Conservation (phyloP, 768 basidiomycete genomes). For the Serendipita vermifera region DNA sequence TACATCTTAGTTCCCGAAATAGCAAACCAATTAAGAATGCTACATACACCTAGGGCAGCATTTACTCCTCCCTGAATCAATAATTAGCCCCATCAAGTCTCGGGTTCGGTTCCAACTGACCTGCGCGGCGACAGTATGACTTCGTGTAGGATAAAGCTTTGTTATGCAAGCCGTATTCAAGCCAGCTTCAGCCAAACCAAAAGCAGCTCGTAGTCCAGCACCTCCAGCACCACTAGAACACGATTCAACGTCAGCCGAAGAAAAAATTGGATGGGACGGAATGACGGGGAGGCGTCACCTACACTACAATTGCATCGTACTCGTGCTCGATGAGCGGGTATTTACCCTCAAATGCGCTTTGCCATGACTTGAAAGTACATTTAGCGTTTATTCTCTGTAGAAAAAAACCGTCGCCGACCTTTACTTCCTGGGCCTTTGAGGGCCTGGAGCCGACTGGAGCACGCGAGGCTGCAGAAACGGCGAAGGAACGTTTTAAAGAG, state of each 20-base stretch:
- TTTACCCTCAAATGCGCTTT: conserved; percentile 52
- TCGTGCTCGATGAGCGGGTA: conserved; percentile 98
- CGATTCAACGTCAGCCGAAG: conserved; percentile 14
- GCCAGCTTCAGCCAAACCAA: conserved; percentile 95
- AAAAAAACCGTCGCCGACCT: conserved; percentile 32
- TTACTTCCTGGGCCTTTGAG: conserved; percentile 68
- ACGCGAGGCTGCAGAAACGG: conserved; percentile 44
- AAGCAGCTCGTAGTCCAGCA: conserved; percentile 94
- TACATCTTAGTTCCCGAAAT: neutral
- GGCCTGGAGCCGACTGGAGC: conserved; percentile 60
- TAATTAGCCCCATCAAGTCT: conserved; percentile 16
- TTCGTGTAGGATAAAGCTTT: conserved; percentile 95
- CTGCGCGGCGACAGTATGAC: conserved; percentile 98
- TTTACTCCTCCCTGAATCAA: conserved; percentile 80
- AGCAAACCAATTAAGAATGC: neutral
- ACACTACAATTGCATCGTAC: conserved; percentile 98
- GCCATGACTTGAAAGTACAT: conserved; percentile 37
- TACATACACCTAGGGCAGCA: conserved; percentile 73
- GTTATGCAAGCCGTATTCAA: conserved; percentile 99
- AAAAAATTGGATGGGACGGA: conserved; percentile 5
- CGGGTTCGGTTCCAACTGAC: conserved; percentile 29
- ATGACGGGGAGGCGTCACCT: conserved; percentile 25
- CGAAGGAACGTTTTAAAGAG: conserved; percentile 59
- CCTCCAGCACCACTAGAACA: conserved; percentile 83
- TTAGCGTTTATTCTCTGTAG: conserved; percentile 10